Conservation (phyloP, 2,329 filamentous ascomycete genomes). For the Aspergillus aculeatinus region DNA sequence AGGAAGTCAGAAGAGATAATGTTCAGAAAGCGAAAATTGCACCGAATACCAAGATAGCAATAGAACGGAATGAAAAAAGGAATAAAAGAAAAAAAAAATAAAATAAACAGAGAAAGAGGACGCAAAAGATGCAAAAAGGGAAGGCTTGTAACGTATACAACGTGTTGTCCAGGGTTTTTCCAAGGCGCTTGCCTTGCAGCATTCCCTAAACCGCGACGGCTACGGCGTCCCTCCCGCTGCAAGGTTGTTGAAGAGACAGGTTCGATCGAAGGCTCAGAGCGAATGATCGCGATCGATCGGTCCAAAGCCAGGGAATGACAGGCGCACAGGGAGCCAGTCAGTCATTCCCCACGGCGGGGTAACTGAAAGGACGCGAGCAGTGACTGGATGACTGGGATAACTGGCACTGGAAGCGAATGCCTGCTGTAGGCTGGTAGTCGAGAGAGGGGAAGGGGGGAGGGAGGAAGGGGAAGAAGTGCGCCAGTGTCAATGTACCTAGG, state of each 20-base stretch:
- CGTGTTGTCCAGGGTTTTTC: background rate
- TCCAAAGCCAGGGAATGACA: background rate
- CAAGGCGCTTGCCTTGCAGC: slow-evolving; percentile 6
- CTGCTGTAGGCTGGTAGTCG: background rate
- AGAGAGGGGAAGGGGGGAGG: background rate
- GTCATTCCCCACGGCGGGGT: background rate
- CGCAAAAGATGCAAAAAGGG: background rate
- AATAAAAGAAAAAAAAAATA: too few species aligned
- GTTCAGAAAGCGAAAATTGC: background rate
- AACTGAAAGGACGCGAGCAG: background rate
- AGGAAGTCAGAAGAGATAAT: background rate
- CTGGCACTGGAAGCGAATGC: slow-evolving; percentile 9
- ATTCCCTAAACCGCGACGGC: slow-evolving; percentile 8
- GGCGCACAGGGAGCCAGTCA: slow-evolving; percentile 8
- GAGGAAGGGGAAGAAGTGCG: too few species aligned
- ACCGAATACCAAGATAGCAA: too few species aligned
- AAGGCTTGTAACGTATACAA: background rate
- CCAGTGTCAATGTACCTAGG: too few species aligned
- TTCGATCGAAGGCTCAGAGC: slow-evolving; percentile 10
- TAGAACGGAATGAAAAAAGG: too few species aligned
- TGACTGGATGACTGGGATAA: slow-evolving; percentile 12
- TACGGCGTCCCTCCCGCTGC: slow-evolving; percentile 18
- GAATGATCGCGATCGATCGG: slow-evolving; percentile 11
- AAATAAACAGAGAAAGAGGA: background rate
- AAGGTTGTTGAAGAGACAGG: slow-evolving; percentile 16